Base-by-base conservation (phyloP, 176 grass and related monocot genomes). In the Carex pumila region DNA sequence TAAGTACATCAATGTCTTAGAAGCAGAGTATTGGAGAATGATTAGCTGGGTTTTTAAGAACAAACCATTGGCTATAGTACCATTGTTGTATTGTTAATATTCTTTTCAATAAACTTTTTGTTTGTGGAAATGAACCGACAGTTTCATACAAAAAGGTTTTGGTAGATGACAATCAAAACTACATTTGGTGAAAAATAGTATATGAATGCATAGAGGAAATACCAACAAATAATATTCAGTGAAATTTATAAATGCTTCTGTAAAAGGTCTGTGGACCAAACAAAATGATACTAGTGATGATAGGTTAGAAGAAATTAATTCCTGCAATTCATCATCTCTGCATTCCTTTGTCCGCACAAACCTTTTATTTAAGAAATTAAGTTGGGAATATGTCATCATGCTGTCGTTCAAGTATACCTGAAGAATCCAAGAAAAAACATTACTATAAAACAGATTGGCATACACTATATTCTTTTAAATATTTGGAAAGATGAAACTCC, bases 281-380 rank as follows among this genome's bases (percentile, higher is more conserved):
- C 19, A 53, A 54, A 76, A 76, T 55, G 72, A 76, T 76, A 53
- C n/a, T 14, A 31, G 72, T 76, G 72, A 76, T 76, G 47, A 54
- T 76, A 76, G 47, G 45, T 12, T 43, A 14, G 10, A 30, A 76
- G 21, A 31, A 54, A 76, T 76, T 76, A 54, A 76, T 76, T 76
- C 49, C 11, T 56, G 72, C 72, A 76, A 55, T 49, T 53, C 72
- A 76, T 76, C 72, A 54, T 76, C 21, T 31, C 19, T 75, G 18
- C 10, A 10, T 52, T 14, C 70, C 36, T 73, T 73, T 41, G 36
- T 70, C 67, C 45, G 67, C 39, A 41, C 36, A 45, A 75, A 74
- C 41, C 45, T 74, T 74, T 73, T 50, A 50, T 47, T 73, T 50
- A 47, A 73, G n/a, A 25, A 52, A 53, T 55, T 25, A 52, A 76